A percentile compares a stretch with the other conserved stretches of the same genome.
Evolutionary conservation across 2,329 filamentous ascomycete genomes (phyloP).

Genomic region (Exophiala spinifera): DNA sequence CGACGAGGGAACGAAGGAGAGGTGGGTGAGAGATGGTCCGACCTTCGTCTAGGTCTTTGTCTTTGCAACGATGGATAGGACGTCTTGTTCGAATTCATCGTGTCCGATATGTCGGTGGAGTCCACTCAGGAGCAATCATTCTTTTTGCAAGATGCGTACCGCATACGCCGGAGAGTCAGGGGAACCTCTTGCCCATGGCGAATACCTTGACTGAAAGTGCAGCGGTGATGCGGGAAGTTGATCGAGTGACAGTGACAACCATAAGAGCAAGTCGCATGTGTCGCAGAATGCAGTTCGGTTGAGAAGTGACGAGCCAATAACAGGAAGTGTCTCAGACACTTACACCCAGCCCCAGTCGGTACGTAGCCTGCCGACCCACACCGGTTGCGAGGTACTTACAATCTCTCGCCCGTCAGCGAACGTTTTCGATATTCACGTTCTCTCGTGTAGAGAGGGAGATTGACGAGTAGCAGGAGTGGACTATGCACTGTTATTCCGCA

Average conservation of each 20-base stretch:
- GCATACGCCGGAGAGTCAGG: too few species aligned
- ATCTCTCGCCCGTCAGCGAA: too few species aligned
- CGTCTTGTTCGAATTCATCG: conserved; percentile 18
- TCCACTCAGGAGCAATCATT: conserved; percentile 8
- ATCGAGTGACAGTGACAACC: not conserved
- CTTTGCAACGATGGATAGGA: conserved; percentile 23
- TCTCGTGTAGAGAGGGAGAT: too few species aligned
- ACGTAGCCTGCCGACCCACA: too few species aligned
- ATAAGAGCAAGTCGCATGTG: not conserved
- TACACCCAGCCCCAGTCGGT: too few species aligned
- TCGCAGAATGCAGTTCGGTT: not conserved
- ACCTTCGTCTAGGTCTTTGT: conserved; percentile 25
- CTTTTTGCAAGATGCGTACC: not conserved
- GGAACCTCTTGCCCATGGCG: too few species aligned
- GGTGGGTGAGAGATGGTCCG: conserved; percentile 25
- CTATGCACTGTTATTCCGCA: too few species aligned
- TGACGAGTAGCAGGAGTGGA: too few species aligned
- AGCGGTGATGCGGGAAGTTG: not conserved
- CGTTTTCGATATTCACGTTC: too few species aligned
- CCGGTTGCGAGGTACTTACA: too few species aligned
- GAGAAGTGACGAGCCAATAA: not conserved
- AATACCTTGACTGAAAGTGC: too few species aligned
- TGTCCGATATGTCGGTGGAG: conserved; percentile 1
- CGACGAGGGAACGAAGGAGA: conserved; percentile 24
- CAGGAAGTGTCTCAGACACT: too few species aligned